Evolutionary conservation across 495 filamentous ascomycete species (phyloP).

Genomic region (Penicillium samsonianum): DNA sequence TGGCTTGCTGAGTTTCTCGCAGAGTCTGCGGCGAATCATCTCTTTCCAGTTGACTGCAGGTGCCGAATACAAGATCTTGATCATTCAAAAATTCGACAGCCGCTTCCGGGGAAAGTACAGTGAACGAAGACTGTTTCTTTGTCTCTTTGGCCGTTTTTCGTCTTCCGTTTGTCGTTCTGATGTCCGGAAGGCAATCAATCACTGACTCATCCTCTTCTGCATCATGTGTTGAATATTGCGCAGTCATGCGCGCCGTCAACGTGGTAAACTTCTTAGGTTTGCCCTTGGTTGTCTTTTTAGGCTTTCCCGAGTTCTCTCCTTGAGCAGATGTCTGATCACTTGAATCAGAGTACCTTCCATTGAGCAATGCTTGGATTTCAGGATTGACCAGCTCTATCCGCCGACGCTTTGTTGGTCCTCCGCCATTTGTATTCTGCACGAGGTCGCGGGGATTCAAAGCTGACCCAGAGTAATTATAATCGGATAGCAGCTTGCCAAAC

Average conservation of each 20-base stretch:
- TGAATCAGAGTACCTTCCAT: slow-evolving; percentile 11
- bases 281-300: slow-evolving; percentile 52
- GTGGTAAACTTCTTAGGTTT: slow-evolving; percentile 76
- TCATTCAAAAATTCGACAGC: slow-evolving; percentile 66
- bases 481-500: slow-evolving; percentile 35
- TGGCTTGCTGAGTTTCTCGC: slow-evolving; percentile 68
- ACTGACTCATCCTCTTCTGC: slow-evolving; percentile 12
- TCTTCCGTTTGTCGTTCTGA: slow-evolving; percentile 25
- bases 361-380: slow-evolving; percentile 19
- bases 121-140: slow-evolving; percentile 38
- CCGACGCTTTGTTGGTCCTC: slow-evolving; percentile 44
- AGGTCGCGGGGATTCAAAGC: slow-evolving; percentile 13
- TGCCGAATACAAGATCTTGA: slow-evolving; percentile 89
- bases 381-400: slow-evolving; percentile 44
- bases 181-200: slow-evolving; percentile 26
- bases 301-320: slow-evolving; percentile 15
- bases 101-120: slow-evolving; percentile 71
- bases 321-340: slow-evolving; percentile 15
- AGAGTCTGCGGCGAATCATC: slow-evolving; percentile 72
- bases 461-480: slow-evolving; percentile 37
- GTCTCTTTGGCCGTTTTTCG: slow-evolving; percentile 32
- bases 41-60: slow-evolving; percentile 81
- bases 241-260: slow-evolving; percentile 81
- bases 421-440: slow-evolving; percentile 14
- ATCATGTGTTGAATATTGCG: slow-evolving; percentile 56